Conservation (phyloP, 2,329 filamentous ascomycete species). For the Phaeosphaeria sp. region DNA sequence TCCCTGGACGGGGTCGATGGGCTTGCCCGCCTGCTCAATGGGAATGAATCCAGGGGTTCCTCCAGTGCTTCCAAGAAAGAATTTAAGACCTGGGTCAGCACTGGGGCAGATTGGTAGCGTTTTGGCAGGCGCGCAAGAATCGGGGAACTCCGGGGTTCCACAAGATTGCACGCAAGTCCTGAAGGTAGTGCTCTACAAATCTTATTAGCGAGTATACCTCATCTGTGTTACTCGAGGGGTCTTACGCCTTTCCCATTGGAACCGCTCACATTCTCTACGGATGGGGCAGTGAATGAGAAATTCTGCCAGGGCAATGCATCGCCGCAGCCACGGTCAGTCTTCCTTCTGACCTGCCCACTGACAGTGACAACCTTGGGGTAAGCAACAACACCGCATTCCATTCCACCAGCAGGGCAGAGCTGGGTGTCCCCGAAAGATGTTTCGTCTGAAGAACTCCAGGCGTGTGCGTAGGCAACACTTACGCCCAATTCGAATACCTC, state of each 20-base stretch:
- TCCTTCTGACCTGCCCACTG: constrained; percentile 2
- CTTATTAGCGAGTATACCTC: background rate
- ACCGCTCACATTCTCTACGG: background rate
- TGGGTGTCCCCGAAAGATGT: constrained; percentile 2
- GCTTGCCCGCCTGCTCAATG: background rate
- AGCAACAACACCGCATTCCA: constrained; percentile 2
- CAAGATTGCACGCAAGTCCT: constrained; percentile 1
- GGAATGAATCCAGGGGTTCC: constrained; percentile 1
- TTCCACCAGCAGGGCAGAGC: constrained; percentile 2
- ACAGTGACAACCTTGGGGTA: background rate
- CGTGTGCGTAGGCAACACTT: constrained; percentile 1
- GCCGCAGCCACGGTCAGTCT: constrained; percentile 1
- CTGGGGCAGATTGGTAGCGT: constrained; percentile 2
- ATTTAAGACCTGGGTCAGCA: constrained; percentile 1
- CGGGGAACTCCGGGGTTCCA: background rate
- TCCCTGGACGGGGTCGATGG: background rate
- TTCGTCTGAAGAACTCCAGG: constrained; percentile 4
- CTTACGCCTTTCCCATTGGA: background rate
- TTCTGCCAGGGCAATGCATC: background rate
- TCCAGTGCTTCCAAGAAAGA: background rate
- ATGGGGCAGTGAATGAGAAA: constrained; percentile 1
- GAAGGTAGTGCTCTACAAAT: constrained; percentile 1
- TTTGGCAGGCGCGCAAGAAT: background rate
- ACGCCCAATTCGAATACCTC: background rate
- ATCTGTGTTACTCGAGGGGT: background rate